A percentile compares a stretch with the other conserved stretches of the same genome.
Conservation (phyloP, 441 rosid species). For the Gossypium gossypioides region DNA sequence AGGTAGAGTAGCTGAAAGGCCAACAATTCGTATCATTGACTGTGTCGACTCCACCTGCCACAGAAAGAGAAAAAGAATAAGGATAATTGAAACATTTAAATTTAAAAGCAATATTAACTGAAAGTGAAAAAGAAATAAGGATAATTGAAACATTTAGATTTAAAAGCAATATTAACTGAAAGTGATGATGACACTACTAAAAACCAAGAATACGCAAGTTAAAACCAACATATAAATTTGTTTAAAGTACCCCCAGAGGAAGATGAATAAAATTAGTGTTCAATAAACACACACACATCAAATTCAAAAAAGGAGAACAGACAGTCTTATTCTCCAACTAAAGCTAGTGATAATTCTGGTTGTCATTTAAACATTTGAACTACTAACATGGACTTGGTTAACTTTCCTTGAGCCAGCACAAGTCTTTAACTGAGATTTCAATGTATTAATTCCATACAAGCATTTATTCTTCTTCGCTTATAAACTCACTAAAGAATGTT, state of each 20-base stretch:
- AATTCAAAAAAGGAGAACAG: background rate
- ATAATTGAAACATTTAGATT: background rate
- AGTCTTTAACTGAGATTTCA: background rate
- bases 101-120: background rate
- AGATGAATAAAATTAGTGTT: background rate
- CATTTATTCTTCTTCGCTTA: background rate
- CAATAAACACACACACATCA: background rate
- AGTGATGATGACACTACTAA: background rate
- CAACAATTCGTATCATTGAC: slow-evolving; percentile 95
- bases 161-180: background rate
- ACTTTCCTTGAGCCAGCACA: background rate
- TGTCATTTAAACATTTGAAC: background rate
- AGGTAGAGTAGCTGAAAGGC: slow-evolving; percentile 96
- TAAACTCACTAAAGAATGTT: background rate
- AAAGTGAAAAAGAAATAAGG: slow-evolving; percentile 1
- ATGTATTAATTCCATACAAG: background rate
- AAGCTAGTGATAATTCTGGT: background rate
- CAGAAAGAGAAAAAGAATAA: slow-evolving; percentile 12
- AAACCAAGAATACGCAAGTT: background rate
- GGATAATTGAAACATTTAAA: background rate
- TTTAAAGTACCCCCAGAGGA: background rate
- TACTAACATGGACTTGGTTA: background rate
- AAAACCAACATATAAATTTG: background rate
- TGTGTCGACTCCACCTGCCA: slow-evolving; percentile 94
- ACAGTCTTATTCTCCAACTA: background rate